Conservation (phyloP, 1,284 basidiomycete species). For the Malassezia furfur region DNA sequence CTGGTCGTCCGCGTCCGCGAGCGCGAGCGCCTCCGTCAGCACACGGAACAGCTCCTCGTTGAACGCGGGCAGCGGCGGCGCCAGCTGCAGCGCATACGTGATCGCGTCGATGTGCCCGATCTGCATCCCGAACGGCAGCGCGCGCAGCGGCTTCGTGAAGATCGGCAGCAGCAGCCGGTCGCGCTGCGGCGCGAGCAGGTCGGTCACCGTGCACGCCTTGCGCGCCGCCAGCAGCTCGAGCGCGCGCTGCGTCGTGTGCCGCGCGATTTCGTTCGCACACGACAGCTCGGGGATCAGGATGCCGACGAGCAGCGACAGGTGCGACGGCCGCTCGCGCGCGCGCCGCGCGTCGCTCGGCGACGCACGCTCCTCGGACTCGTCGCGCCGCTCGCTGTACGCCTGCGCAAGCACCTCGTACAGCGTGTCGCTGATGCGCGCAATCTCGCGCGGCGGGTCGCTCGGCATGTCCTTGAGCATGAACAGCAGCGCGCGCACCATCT, state of each 20-base stretch:
- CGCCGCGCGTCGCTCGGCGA: slow-evolving; percentile 2
- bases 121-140: slow-evolving; percentile 87
- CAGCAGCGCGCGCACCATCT: slow-evolving; percentile 79
- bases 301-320: slow-evolving; percentile 58
- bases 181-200: slow-evolving; percentile 73
- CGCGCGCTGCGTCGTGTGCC: slow-evolving; percentile 72
- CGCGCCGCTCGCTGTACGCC: slow-evolving; percentile 26
- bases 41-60: slow-evolving; percentile 87
- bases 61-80: slow-evolving; percentile 77
- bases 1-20: slow-evolving; percentile 88
- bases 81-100: slow-evolving; percentile 69
- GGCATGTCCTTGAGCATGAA: slow-evolving; percentile 95
- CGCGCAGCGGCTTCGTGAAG: slow-evolving; percentile 91
- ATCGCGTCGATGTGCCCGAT: slow-evolving; percentile 98
- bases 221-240: slow-evolving; percentile 71
- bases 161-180: slow-evolving; percentile 80
- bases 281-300: slow-evolving; percentile 84
- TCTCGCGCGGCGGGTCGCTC: slow-evolving; percentile 72
- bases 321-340: slow-evolving; percentile 23
- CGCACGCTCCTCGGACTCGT: slow-evolving; percentile 16
- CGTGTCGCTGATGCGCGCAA: slow-evolving; percentile 69
- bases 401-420: slow-evolving; percentile 65
- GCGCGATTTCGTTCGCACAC: slow-evolving; percentile 74
- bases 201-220: slow-evolving; percentile 63
- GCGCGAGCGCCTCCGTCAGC: slow-evolving; percentile 82